Evolutionary conservation across 768 basidiomycete species (phyloP), one percentile per base, ranked within the genome.

Genomic region (Russula sp.): DNA sequence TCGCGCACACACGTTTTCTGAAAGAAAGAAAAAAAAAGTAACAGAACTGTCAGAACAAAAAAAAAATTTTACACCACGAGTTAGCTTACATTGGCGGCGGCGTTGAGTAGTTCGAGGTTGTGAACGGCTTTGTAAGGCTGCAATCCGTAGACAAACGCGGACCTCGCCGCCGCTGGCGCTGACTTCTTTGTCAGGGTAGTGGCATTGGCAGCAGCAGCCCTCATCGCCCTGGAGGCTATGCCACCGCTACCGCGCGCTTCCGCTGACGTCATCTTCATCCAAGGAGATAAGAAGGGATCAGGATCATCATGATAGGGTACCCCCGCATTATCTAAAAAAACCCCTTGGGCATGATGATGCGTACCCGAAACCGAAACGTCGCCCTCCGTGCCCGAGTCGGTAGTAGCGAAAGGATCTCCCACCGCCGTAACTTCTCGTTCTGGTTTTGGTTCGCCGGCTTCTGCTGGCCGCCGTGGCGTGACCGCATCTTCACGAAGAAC

Each of bases 61-160:
- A 66, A 42, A 18, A 42, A 34, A 49, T 34, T 34, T 20, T 29
- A 61, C 29, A 14, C 22, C 42, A 57, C 2, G 7, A 45, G 32
- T 1, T 18, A 45, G 14, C 59, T 32, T 42, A 45, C 67, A n/a
- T 45, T 51, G 5, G 58, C 25, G 25, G 25, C 25, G 25, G 25
- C 25, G 3, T 29, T 3, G 25, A 29, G 25, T 29, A 29, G 58
- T 22, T 48, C 54, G 13, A 57, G 43, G 11, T 67, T 18, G 66
- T 83, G 74, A 0, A 80, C 70, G 39, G 83, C 64, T 63, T 83
- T 85, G 72, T 70, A 85, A 0, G 77, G 72, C 66, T 83, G 81
- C 5, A 84, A 59, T 20, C 81, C 83, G 49, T 72, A 73, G 2
- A 61, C 65, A 32, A 73, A 70, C 38, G 69, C 61, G 22, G 53